A percentile compares a stretch with the other conserved stretches of the same genome.
These are phyloP conservation scores for Podila epicladia DNA, from an alignment of 192 early-diverging fungal genomes.

Conservation along the genomic window DNA sequence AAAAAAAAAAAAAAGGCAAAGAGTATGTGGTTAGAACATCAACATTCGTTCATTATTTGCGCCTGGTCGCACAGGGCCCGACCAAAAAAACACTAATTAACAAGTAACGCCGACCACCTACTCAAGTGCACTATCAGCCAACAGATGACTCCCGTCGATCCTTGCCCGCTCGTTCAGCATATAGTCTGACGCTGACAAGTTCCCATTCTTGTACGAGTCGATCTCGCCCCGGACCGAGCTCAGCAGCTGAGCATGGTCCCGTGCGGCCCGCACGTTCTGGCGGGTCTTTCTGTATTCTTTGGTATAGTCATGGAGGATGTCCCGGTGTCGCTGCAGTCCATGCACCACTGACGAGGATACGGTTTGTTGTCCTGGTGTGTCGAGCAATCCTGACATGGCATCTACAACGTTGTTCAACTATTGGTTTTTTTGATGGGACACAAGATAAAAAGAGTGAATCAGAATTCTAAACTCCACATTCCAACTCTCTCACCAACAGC, in stretches of 20 bases:
- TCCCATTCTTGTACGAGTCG: slow-evolving; percentile 41
- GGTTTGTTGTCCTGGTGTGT: slow-evolving; percentile 52
- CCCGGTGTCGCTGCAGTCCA: slow-evolving; percentile 77
- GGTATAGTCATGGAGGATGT: slow-evolving; percentile 82
- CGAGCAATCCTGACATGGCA: slow-evolving; percentile 70
- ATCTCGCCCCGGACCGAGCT: slow-evolving; percentile 71
- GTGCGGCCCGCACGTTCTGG: slow-evolving; percentile 68
- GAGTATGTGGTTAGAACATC: not conserved
- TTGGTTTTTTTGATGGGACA: too few relatives aligned
- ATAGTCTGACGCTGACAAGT: slow-evolving; percentile 63
- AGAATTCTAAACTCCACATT: not conserved
- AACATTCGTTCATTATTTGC: not conserved
- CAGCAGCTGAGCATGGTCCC: slow-evolving; percentile 77
- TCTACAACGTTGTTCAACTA: slow-evolving; percentile 69
- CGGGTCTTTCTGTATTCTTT: slow-evolving; percentile 79
- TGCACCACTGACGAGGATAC: slow-evolving; percentile 76
- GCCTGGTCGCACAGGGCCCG: not conserved
- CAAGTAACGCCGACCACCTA: slow-evolving; percentile 45
- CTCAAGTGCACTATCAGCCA: slow-evolving; percentile 84
- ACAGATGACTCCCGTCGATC: slow-evolving; percentile 76
- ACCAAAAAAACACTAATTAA: not conserved
- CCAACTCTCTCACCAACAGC: not conserved
- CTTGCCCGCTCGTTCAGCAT: slow-evolving; percentile 73
- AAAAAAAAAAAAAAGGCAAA: not conserved
- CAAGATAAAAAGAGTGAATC: not conserved